Base-by-base conservation (phyloP, 768 basidiomycete species). In the Rhizopogon sp. region DNA sequence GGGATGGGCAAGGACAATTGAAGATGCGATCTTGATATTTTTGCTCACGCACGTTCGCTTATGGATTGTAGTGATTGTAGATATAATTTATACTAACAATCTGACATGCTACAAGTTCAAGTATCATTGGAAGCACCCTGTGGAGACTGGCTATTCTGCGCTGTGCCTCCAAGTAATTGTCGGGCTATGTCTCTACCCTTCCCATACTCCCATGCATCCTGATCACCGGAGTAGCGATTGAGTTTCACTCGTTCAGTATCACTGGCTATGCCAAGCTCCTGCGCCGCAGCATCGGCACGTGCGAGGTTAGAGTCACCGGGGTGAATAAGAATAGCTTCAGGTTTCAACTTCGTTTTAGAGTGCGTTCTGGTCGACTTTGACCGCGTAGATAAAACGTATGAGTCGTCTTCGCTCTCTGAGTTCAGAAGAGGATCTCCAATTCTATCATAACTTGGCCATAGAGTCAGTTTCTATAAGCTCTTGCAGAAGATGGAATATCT, bases 281-380 rank as follows among this genome's bases (percentile, higher is more conserved):
- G 65, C 0, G 83, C 83, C n/a, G 70, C 75, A 8, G 79, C 82
- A 56, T 87, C 85, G 3, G 85, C 85, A 37, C 85, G 82, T 6
- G 83, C 84, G 57, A 85, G 62, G 62, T 85, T 86, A 39, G 84
- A 85, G 42, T 83, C 66, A 42, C 66, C 67, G 2, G 87, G 85
- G 60, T 87, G 84, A 49, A 87, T 85, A 60, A 80, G 81, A 50
- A 87, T 81, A 39, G 64, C 69, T 10, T 78, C 78, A 2, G 84
- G 83, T 62, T 82, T 85, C 44, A 80, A 76, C 65, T 71, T 80
- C 13, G 77, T 71, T 54, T 79, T 79, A 14, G 75, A 69, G 16
- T 76, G 77, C 7, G 70, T 68, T 20, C 7, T 43, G 44, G 58
- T 56, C 3, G 64, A 43, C 41, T 63, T 46, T 22, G 60, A 58